A percentile compares a stretch with the other conserved stretches of the same genome.
Evolutionary conservation across 1,284 basidiomycete genomes (phyloP).

Genomic region (Tausonia pullulans): DNA sequence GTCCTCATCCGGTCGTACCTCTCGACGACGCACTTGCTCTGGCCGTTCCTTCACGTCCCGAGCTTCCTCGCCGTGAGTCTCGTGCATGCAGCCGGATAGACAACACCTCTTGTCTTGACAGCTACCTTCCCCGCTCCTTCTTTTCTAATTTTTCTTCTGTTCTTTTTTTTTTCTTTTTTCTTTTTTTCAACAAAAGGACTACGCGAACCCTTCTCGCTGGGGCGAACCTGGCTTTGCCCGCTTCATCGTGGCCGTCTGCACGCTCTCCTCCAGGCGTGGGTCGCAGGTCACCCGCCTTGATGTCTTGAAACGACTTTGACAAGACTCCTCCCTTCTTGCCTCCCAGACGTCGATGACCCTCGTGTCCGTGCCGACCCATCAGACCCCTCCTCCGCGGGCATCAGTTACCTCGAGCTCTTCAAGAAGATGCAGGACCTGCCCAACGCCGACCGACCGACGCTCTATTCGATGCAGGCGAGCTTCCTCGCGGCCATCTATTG

Average conservation of each 20-base stretch:
- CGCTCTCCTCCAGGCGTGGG: conserved; percentile 60
- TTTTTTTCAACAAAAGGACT: conserved; percentile 46
- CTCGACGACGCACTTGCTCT: conserved; percentile 79
- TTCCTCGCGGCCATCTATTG: conserved; percentile 79
- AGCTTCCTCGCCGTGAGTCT: conserved; percentile 62
- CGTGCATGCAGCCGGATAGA: not conserved
- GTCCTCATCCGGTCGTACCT: conserved; percentile 46
- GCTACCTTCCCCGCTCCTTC: too few species aligned
- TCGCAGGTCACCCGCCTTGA: not conserved
- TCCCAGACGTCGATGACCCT: conserved; percentile 62
- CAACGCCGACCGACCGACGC: conserved; percentile 70
- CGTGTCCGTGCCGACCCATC: conserved; percentile 66
- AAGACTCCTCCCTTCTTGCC: not conserved
- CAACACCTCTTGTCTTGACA: too few species aligned
- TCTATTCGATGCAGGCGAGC: conserved; percentile 79
- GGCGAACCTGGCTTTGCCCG: conserved; percentile 82
- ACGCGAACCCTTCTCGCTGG: conserved; percentile 83
- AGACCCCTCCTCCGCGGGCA: conserved; percentile 73
- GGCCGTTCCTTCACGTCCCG: conserved; percentile 81
- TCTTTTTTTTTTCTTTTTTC: too few species aligned
- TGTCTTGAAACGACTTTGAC: too few species aligned
- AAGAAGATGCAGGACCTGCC: conserved; percentile 69
- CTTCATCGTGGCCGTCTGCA: conserved; percentile 79
- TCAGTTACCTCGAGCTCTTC: conserved; percentile 78
- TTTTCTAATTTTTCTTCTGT: too few species aligned